Conservation (phyloP, 1,284 basidiomycete genomes). For the Cutaneotrichosporon mucoides region DNA sequence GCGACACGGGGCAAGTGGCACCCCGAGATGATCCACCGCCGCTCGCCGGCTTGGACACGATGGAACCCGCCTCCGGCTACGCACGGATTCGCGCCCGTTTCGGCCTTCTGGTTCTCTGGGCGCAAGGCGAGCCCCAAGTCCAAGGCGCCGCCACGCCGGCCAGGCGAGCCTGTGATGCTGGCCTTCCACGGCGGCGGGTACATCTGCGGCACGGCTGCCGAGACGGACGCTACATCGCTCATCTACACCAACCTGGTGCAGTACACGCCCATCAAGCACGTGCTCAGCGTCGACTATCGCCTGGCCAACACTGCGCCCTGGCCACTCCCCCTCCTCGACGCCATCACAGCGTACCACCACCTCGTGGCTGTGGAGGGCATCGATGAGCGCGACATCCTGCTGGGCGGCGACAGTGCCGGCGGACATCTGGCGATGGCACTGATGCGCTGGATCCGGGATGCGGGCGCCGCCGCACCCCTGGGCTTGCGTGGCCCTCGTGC, state of each 20-base stretch:
- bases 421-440: conserved; percentile 62
- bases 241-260: conserved; percentile 36
- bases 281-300: conserved; percentile 42
- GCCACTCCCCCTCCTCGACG: conserved; percentile 62
- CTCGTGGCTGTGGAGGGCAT: conserved; percentile 54
- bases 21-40: conserved; percentile 30
- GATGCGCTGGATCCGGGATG: conserved; percentile 35
- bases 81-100: conserved; percentile 30
- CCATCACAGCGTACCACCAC: conserved; percentile 60
- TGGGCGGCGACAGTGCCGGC: conserved; percentile 67
- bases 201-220: conserved; percentile 40
- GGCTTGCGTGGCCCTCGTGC: conserved; percentile 50
- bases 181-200: conserved; percentile 45
- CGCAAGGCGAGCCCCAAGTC: conserved; percentile 22
- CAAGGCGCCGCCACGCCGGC: conserved; percentile 13
- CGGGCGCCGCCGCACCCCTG: conserved; percentile 17
- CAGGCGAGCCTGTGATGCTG: conserved; percentile 37
- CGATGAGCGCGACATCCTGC: conserved; percentile 57
- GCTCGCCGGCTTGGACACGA: neutral
- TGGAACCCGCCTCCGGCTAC: neutral
- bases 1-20: conserved; percentile 35
- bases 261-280: conserved; percentile 38
- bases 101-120: conserved; percentile 42
- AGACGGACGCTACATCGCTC: conserved; percentile 35
- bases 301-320: conserved; percentile 51